phyloP scores from a whole-genome alignment of 1,139 yeast species.

The Insectozyma bohioensis region DNA sequence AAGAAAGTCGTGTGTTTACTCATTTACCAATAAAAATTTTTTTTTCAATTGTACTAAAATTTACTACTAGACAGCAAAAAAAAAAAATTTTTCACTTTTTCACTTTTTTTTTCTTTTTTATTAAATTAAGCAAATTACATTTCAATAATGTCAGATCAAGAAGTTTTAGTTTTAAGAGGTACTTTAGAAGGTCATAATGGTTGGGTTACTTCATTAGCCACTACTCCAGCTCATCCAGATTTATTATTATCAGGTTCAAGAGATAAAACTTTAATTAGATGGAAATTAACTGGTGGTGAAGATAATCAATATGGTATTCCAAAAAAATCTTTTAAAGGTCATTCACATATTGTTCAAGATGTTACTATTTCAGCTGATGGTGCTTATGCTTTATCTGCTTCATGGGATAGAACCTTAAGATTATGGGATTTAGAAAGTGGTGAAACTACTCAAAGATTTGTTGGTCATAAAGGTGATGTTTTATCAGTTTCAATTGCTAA shows the following conservation, averaged over 20 bases:
- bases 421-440: constrained; percentile 98
- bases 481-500: constrained; percentile 95
- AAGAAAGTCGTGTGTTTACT: too few relatives aligned
- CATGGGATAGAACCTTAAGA: constrained; percentile 99
- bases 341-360: constrained; percentile 98
- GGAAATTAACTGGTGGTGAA: constrained; percentile 96
- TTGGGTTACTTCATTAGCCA: constrained; percentile 99
- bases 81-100: constrained; percentile 5
- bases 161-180: constrained; percentile 99
- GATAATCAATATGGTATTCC: constrained; percentile 98
- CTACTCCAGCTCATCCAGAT: constrained; percentile 98
- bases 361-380: constrained; percentile 98
- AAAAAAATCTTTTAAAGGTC: constrained; percentile 96
- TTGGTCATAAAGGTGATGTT: constrained; percentile 98
- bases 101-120: constrained; percentile 2
- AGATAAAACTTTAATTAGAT: constrained; percentile 97
- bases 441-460: constrained; percentile 92
- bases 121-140: constrained; percentile 1
- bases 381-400: constrained; percentile 96
- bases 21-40: too few relatives aligned
- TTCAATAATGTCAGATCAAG: constrained; percentile 62
- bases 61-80: not conserved
- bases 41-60: not conserved
- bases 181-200: constrained; percentile 87
- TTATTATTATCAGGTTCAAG: constrained; percentile 97